Evolutionary conservation across 768 basidiomycete genomes (phyloP).

Genomic region (Naematelia aurantialba): DNA sequence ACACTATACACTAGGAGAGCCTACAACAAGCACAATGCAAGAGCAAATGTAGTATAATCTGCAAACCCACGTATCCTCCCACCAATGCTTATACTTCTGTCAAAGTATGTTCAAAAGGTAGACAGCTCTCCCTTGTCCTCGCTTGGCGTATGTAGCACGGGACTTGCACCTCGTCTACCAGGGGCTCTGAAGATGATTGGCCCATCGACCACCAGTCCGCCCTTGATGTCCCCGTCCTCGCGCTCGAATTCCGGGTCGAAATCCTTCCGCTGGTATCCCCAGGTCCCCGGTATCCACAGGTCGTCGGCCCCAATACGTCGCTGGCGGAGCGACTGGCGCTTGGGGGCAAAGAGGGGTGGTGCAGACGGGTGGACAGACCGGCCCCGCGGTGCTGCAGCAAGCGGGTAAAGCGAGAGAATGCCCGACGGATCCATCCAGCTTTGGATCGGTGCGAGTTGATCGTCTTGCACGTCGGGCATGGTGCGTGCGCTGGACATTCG

Average conservation of each 20-base stretch:
- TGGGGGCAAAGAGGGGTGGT: conserved; percentile 34
- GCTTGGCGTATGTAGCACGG: conserved; percentile 1
- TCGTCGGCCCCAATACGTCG: conserved; percentile 15
- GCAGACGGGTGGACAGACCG: conserved; percentile 24
- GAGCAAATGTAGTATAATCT: conserved; percentile 2
- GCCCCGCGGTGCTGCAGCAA: conserved; percentile 32
- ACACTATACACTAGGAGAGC: background rate
- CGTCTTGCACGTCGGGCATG: background rate
- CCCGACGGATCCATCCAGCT: conserved; percentile 41
- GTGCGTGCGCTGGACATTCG: conserved; percentile 5
- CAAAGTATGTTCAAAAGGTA: background rate
- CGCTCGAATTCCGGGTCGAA: conserved; percentile 24
- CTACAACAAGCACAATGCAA: background rate
- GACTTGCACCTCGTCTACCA: conserved; percentile 7
- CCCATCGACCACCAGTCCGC: conserved; percentile 30
- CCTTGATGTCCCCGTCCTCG: conserved; percentile 12
- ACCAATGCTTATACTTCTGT: background rate
- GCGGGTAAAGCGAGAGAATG: conserved; percentile 44
- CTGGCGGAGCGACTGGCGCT: conserved; percentile 18
- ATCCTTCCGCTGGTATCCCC: conserved; percentile 25
- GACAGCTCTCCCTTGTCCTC: conserved; percentile 9
- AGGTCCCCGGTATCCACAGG: conserved; percentile 28
- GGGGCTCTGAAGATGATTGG: conserved; percentile 29
- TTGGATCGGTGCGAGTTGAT: conserved; percentile 34
- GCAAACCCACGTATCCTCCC: background rate